Base-by-base conservation (phyloP, 2,329 filamentous ascomycete species). In the Sordariomycetes sp. region DNA sequence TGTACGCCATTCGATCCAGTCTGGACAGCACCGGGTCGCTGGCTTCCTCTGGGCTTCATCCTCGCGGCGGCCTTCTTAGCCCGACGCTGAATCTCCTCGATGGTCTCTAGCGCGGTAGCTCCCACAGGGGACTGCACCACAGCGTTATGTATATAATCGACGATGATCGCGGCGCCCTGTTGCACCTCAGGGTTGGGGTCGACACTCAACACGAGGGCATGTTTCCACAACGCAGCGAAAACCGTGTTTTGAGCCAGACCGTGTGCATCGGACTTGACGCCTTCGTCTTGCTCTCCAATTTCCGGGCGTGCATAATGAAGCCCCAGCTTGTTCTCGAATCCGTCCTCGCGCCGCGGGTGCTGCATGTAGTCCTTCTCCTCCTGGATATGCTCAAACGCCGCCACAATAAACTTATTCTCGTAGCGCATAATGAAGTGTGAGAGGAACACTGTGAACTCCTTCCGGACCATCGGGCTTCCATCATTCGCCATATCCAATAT, bases 161-260 rank as follows among this genome's bases (percentile, higher is more conserved):
- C 82, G 52, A 97, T 84, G n/a, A 86, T 78, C 6, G 84, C 85
- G 10, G 90, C 92, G 67, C 94, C 88, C 62, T 86, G 81, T 61
- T 95, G 88, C 36, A 97, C 89, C 66, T 97, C 92, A 1, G 92
- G 90, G 66, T 96, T 91, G 48, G 94, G 92, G 66, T 99, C 94
- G 20, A 95, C 89, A 52, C 90, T 92, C 69, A 97, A 78, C 61
- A 95, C 89, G 59, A 96, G 76, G 51, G 95, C 79, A 65, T 96
- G 89, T 68, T 95, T 94, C 94, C 94, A 99, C 61, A 95, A 87
- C 1, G 91, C 88, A 34, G 91, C 87, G 68, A 95, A 96, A 20
- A 96, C 88, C 0, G 90, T 96, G 66, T 95, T 94, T 62, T 89
- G 85, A 13, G 91, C 90, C 12, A 89, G 70, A 1, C 82, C 80